Evolutionary conservation across 2,329 filamentous ascomycete species (phyloP), one percentile per base, ranked within the genome.

Genomic region (Huntiella abstrusa): DNA sequence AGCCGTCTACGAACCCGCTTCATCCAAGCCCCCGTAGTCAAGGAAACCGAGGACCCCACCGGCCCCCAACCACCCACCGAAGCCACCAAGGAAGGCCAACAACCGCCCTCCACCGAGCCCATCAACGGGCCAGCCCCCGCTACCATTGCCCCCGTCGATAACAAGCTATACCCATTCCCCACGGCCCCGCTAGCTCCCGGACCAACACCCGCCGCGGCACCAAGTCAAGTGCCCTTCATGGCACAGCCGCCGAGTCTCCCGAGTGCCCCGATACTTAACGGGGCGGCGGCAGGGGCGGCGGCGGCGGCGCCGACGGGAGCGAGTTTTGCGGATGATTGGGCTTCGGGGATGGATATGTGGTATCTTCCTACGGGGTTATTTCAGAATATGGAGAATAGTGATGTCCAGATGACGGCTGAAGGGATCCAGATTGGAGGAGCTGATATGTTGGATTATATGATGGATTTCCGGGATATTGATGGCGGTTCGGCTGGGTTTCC

Each of bases 1-100:
- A 77, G 78, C 50, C 71, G 82, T 17, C 68, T 88, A 51, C 73
- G 82, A 46, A 77, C 78, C 53, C 73, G 81, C 5, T 84, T 91
- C 54, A 85, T 75, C 58, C 82, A 68, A 62, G 79, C 63, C 52
- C 62, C 57, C 13, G 52, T 57, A 16, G 63, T 33, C 4, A 17
- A 22, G 10, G 35, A 41, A 11, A n/a, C 17, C 16, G 64, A 63
- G 41, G 63, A 59, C 3, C 63, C 63, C 52, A 68, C 61, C 17
- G 16, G 17, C 5, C 17, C 17, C 5, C 17, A 59, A 3, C 62
- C 63, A 52, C 67, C 61, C 17, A 10, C 3, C 2, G 22, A 28
- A 8, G 5, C 2, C 6, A 6, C 22, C 22, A 28, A 28, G 22
- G 22, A 28, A 28, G 22, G 22, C 6, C 22, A 28, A 4, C 22